phyloP scores from a whole-genome alignment of 2,329 filamentous ascomycete species.

The Fusarium siculi region DNA sequence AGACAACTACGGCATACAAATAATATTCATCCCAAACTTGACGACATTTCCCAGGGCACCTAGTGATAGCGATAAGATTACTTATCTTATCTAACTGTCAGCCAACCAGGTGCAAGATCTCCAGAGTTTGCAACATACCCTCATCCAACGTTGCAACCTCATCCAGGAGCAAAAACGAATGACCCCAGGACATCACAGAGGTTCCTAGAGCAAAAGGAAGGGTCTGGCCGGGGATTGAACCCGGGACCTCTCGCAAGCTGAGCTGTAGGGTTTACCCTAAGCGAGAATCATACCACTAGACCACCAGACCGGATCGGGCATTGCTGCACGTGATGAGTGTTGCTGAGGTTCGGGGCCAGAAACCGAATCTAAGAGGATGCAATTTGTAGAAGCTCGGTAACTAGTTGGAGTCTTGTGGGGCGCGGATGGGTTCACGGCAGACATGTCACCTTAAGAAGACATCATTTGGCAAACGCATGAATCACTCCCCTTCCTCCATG shows the following conservation, averaged over 20 bases:
- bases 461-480: too few relatives aligned
- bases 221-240: constrained; percentile 60
- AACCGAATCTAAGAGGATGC: rapidly evolving
- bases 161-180: not conserved
- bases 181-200: rapidly evolving
- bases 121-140: not conserved
- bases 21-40: not conserved
- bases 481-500: rapidly evolving
- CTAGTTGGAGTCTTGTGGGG: not conserved
- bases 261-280: constrained; percentile 64
- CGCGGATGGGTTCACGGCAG: not conserved
- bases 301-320: constrained; percentile 55
- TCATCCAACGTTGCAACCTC: not conserved
- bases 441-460: not conserved
- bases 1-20: too few relatives aligned
- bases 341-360: rapidly evolving
- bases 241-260: constrained; percentile 57
- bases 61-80: not conserved
- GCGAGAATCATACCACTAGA: constrained; percentile 78
- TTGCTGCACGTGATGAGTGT: not conserved
- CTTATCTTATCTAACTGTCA: not conserved
- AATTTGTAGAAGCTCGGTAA: not conserved
- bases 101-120: not conserved
- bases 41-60: not conserved
- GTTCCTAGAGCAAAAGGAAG: constrained; percentile 43